phyloP scores from a whole-genome alignment of 208 protist species.

The Leishmania tarentolae region DNA sequence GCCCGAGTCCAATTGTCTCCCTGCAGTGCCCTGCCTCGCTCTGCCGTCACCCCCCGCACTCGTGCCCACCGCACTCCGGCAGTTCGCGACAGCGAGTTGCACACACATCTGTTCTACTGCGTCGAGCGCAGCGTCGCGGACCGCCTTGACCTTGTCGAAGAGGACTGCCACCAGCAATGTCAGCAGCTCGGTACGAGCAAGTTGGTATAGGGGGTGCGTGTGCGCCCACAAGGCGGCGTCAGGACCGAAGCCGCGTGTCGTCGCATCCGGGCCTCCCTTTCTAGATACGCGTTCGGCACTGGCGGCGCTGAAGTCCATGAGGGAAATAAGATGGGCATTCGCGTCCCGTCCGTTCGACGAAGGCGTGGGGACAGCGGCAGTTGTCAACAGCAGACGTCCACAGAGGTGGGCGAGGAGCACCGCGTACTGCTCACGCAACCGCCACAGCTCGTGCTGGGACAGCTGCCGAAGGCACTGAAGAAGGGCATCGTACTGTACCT shows the following conservation, averaged over 20 bases:
- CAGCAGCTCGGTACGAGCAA: slow-evolving; percentile 68
- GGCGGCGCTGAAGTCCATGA: not conserved
- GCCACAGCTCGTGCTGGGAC: slow-evolving; percentile 74
- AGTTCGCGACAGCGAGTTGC: slow-evolving; percentile 21
- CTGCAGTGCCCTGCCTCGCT: not conserved
- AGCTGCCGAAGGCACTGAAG: slow-evolving; percentile 52
- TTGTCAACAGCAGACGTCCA: slow-evolving; percentile 45
- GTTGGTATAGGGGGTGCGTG: slow-evolving; percentile 55
- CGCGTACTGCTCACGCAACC: slow-evolving; percentile 67
- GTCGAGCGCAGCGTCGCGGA: slow-evolving; percentile 69
- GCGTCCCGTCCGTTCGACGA: not conserved
- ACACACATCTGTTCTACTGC: slow-evolving; percentile 50
- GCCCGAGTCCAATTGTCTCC: not conserved
- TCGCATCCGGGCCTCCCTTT: not conserved
- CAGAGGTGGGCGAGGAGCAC: slow-evolving; percentile 66
- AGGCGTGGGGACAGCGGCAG: slow-evolving; percentile 9
- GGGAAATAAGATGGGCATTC: not conserved
- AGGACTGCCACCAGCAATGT: slow-evolving; percentile 66
- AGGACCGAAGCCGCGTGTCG: not conserved
- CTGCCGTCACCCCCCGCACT: not conserved
- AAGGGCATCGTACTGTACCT: slow-evolving; percentile 52
- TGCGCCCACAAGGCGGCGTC: slow-evolving; percentile 15
- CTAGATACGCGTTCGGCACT: not conserved
- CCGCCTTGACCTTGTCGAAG: slow-evolving; percentile 82
- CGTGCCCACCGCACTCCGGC: slow-evolving; percentile 4